These are phyloP conservation scores for Scenedesmus sp. DNA, from an alignment of 163 green algal species.

Conservation along the genomic window DNA sequence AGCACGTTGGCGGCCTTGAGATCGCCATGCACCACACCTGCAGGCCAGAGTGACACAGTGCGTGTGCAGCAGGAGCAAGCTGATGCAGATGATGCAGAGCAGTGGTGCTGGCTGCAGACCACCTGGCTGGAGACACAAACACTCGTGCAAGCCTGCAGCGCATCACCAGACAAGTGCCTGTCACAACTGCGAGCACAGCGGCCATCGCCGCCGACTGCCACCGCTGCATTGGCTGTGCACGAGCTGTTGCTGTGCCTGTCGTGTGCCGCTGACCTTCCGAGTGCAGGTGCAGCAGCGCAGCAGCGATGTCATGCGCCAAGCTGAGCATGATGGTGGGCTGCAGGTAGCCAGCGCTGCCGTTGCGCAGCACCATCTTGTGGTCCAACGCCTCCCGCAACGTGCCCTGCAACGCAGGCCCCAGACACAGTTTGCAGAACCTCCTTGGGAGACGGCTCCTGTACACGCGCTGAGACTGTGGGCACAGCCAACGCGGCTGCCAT, in stretches of 20 bases:
- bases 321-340: background rate
- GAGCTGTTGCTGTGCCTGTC: background rate
- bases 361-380: background rate
- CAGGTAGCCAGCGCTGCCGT: background rate
- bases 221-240: background rate
- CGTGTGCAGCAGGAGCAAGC: background rate
- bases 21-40: conserved; percentile 36
- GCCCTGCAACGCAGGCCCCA: background rate
- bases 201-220: no score
- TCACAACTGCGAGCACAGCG: no score
- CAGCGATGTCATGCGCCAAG: conserved; percentile 47
- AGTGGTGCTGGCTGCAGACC: background rate
- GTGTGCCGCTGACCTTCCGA: conserved; percentile 7
- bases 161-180: no score
- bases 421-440: no score
- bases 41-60: background rate
- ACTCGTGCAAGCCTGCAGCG: no score
- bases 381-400: conserved; percentile 48
- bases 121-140: no score
- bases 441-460: no score
- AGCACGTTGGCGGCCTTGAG: conserved; percentile 54
- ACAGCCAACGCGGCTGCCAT: no score
- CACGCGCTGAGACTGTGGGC: no score
- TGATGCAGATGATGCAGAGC: background rate
- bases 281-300: conserved; percentile 57